phyloP scores from a whole-genome alignment of 495 filamentous ascomycete species.

The Hyaloscypha finlandica region DNA sequence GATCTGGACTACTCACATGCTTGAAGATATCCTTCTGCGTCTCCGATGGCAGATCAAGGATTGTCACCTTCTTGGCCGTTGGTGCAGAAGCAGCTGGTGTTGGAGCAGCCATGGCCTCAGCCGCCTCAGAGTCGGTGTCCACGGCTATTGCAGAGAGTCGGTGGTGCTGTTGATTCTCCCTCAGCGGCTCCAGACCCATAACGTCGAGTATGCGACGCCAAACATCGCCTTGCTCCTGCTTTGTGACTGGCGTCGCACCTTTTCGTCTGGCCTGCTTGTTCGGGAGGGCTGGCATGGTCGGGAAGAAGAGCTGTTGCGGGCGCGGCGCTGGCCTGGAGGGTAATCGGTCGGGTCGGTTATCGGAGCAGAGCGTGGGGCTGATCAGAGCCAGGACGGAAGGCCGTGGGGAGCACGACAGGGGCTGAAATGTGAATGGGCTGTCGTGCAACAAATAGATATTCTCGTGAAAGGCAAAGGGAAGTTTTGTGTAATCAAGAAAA shows the following conservation, averaged over 20 bases:
- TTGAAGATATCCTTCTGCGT: conserved; percentile 52
- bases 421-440: not conserved
- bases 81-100: not conserved
- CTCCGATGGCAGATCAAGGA: conserved; percentile 51
- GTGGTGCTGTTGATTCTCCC: conserved; percentile 1
- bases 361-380: not conserved
- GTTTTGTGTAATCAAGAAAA: not conserved
- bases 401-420: not conserved
- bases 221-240: conserved; percentile 11
- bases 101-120: not conserved
- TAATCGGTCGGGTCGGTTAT: conserved; percentile 8
- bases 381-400: not conserved
- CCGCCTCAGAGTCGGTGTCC: not conserved
- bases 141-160: not conserved
- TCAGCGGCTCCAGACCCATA: conserved; percentile 20
- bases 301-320: not conserved
- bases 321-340: not conserved
- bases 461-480: not conserved
- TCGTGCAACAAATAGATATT: not conserved
- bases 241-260: conserved; percentile 14
- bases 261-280: conserved; percentile 17
- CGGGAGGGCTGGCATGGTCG: conserved; percentile 15
- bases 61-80: conserved; percentile 3
- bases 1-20: conserved; percentile 39
- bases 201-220: conserved; percentile 16